Percentiles rank a stretch among this genome's conserved stretches.
phyloP scores from a whole-genome alignment of 495 filamentous ascomycete species.

The Xylaria intraflava region DNA sequence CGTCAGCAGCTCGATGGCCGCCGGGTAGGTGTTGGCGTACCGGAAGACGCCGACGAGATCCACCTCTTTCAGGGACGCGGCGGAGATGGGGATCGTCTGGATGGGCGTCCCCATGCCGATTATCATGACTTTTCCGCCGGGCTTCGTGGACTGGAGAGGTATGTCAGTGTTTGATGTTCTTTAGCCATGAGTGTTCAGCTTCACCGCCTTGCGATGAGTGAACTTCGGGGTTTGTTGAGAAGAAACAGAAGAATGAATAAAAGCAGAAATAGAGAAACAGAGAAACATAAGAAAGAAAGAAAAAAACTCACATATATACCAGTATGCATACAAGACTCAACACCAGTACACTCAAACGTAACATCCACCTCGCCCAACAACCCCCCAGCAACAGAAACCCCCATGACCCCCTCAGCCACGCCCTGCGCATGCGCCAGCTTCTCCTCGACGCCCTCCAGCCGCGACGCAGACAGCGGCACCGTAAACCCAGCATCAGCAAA shows the following conservation, averaged over 20 bases:
- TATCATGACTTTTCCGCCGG: conserved; percentile 76
- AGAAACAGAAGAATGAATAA: no score
- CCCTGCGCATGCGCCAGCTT: conserved; percentile 56
- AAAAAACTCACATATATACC: conserved; percentile 62
- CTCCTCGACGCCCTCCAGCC: conserved; percentile 49
- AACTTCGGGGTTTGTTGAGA: no score
- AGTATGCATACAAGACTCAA: conserved; percentile 78
- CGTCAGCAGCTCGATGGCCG: conserved; percentile 65
- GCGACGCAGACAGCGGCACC: conserved; percentile 51
- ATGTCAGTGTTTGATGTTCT: conserved; percentile 10
- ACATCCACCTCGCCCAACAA: conserved; percentile 57
- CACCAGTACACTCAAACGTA: conserved; percentile 92
- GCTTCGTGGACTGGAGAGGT: conserved; percentile 47
- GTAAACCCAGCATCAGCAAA: conserved; percentile 59
- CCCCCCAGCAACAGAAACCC: conserved; percentile 27
- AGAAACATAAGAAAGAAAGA: not conserved
- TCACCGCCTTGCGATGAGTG: not conserved
- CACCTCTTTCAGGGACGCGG: conserved; percentile 82
- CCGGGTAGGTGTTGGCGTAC: conserved; percentile 78
- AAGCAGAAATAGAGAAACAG: no score
- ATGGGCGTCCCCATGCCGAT: conserved; percentile 94
- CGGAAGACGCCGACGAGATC: conserved; percentile 89
- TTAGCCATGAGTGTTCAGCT: not conserved
- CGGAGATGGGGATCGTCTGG: conserved; percentile 78
- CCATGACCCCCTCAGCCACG: conserved; percentile 47